Conservation (phyloP, 2,329 filamentous ascomycete genomes). For the Colletotrichum australisinense region DNA sequence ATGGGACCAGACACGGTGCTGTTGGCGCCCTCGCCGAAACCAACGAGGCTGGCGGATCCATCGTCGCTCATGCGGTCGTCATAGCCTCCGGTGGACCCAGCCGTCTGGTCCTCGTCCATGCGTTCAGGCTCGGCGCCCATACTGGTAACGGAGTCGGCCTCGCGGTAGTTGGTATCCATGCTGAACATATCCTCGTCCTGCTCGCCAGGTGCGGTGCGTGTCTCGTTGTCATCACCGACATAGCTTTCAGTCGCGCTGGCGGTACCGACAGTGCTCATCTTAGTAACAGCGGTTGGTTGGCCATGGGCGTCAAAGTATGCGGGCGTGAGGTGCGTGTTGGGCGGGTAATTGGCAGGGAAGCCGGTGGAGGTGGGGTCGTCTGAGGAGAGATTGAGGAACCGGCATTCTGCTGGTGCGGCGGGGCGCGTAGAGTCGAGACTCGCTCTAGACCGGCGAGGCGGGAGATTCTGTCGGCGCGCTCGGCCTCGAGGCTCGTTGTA, state of each 20-base stretch:
- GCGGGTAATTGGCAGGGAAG: constrained; percentile 53
- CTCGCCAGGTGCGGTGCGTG: constrained; percentile 64
- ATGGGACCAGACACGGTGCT: constrained; percentile 86
- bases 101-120: constrained; percentile 65
- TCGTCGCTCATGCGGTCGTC: constrained; percentile 88
- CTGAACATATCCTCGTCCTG: constrained; percentile 77
- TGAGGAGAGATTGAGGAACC: constrained; percentile 57
- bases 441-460: constrained; percentile 92
- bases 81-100: constrained; percentile 61
- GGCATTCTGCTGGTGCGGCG: constrained; percentile 44
- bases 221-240: constrained; percentile 64
- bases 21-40: constrained; percentile 91
- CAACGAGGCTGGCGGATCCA: constrained; percentile 84
- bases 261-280: constrained; percentile 90
- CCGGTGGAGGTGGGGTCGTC: constrained; percentile 62
- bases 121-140: constrained; percentile 54
- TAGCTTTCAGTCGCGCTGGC: constrained; percentile 87
- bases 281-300: constrained; percentile 74
- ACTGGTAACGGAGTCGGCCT: constrained; percentile 70
- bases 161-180: constrained; percentile 71
- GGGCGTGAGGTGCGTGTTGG: constrained; percentile 57
- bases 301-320: constrained; percentile 86
- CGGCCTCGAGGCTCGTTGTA: constrained; percentile 84
- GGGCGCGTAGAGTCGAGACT: constrained; percentile 79
- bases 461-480: constrained; percentile 94